Base-by-base conservation (phyloP, 2,329 filamentous ascomycete species). In the Sporothrix brunneoviolacea region DNA sequence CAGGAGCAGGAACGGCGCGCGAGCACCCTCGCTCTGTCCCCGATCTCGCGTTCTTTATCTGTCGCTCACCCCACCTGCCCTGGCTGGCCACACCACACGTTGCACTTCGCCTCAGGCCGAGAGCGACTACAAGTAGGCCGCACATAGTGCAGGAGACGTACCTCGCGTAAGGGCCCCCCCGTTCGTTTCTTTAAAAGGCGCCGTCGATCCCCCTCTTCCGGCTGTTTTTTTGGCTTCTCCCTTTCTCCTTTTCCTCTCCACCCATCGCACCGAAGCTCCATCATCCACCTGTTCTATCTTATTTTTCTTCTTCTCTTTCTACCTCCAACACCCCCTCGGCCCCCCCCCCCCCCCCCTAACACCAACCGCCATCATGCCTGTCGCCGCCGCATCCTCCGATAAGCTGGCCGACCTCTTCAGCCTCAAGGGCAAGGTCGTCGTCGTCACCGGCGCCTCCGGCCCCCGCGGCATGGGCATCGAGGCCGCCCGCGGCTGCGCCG, bases 381-480 rank as follows among this genome's bases (percentile, higher is more conserved):
- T 77, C 60, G 68, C 83, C 55, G 80, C 83, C 61, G 66, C 79
- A 61, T 69, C 79, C 56, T 70, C 71, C 57, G 71, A 70, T n/a
- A n/a, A n/a, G 59, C 76, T 88, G 59, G 65, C 74, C 57, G 84
- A 83, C 62, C 78, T 88, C 59, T 83, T 88, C 69, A 85, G 80
- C 60, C 73, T 88, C 54, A 85, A 84, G 68, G 83, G 83, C 59
- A 84, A 84, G 68, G 85, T 85, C 45, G 79, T 85, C 57, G 79
- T 88, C 59, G 72, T 88, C 54, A 83, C 83, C 4, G 84, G 84
- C 52, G 83, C 83, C 12, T 85, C 80, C 30, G 82, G 82, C 9
- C 77, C 86, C 50, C 80, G 78, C 32, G 84, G 84, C 55, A 86
- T 88, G 67, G 84, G 84, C 54, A 77, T 86, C 24, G 77, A 82